A percentile compares a stretch with the other conserved stretches of the same genome.
These are phyloP conservation scores for Parascedosporium putredinis DNA, from an alignment of 2,329 filamentous ascomycete species.

Conservation along the genomic window DNA sequence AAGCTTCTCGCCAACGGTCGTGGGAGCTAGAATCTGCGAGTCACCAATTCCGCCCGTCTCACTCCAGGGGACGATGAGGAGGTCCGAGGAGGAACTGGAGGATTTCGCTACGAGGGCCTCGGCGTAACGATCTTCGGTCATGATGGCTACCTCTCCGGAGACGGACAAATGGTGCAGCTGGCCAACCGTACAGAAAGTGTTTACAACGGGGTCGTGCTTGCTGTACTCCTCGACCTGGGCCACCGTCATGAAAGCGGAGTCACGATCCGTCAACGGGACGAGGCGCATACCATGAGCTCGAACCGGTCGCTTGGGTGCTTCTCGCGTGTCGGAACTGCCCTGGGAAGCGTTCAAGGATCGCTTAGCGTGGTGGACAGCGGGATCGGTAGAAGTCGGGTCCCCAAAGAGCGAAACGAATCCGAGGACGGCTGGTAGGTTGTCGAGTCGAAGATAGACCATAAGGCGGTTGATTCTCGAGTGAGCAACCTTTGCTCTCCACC, in stretches of 20 bases:
- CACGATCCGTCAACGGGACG: constrained; percentile 79
- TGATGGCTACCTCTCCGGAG: constrained; percentile 69
- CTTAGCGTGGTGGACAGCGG: constrained; percentile 12
- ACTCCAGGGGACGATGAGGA: constrained; percentile 83
- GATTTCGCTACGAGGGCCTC: constrained; percentile 65
- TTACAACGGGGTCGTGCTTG: constrained; percentile 72
- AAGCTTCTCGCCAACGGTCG: constrained; percentile 25
- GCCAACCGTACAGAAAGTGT: constrained; percentile 82
- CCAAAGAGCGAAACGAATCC: constrained; percentile 73
- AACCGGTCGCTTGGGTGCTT: constrained; percentile 33
- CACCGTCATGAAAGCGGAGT: constrained; percentile 91
- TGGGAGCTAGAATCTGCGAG: constrained; percentile 28
- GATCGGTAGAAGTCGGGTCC: constrained; percentile 28
- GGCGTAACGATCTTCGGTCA: constrained; percentile 67
- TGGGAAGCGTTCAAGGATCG: too few relatives aligned
- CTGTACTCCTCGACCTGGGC: constrained; percentile 68
- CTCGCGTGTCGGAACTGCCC: not conserved
- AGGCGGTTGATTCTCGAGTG: constrained; percentile 43
- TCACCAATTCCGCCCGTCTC: constrained; percentile 70
- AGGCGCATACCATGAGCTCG: constrained; percentile 79
- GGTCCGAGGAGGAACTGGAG: constrained; percentile 57
- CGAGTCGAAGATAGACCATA: constrained; percentile 72
- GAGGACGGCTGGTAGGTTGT: constrained; percentile 73
- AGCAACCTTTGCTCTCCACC: constrained; percentile 10
- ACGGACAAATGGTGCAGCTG: constrained; percentile 75